Conservation (phyloP, 129 eudicot genomes). For the carrot (Daucus carota) region DNA sequence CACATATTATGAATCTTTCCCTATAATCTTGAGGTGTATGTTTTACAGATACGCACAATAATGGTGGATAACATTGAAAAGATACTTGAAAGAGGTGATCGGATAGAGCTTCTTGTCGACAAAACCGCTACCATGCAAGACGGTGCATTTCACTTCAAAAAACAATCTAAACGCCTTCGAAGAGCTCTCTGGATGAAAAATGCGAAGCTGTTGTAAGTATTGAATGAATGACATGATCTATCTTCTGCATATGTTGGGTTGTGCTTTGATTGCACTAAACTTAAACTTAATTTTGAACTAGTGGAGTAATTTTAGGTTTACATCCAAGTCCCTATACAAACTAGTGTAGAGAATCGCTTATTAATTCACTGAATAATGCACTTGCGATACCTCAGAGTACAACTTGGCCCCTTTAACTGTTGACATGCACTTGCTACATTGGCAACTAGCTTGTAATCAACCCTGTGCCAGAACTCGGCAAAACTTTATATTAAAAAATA, state of each 20-base stretch:
- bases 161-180: conserved; percentile 86
- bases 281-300: not conserved
- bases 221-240: not conserved
- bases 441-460: not conserved
- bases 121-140: conserved; percentile 99
- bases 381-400: not conserved
- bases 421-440: not conserved
- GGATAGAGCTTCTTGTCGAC: conserved; percentile 98
- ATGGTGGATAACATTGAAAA: conserved; percentile 98
- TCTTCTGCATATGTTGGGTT: not conserved
- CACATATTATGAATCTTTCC: not conserved
- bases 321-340: too few species aligned
- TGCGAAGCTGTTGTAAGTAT: conserved; percentile 89
- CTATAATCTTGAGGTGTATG: not conserved
- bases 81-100: conserved; percentile 91
- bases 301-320: too few species aligned
- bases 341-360: too few species aligned
- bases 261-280: not conserved
- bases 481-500: not conserved
- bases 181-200: conserved; percentile 99
- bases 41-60: conserved; percentile 76
- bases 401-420: not conserved
- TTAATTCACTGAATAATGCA: not conserved
- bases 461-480: not conserved
- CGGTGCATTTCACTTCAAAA: conserved; percentile 84